Evolutionary conservation across 352 stramenopile species (phyloP).

Genomic region (Thraustochytrium aureum): DNA sequence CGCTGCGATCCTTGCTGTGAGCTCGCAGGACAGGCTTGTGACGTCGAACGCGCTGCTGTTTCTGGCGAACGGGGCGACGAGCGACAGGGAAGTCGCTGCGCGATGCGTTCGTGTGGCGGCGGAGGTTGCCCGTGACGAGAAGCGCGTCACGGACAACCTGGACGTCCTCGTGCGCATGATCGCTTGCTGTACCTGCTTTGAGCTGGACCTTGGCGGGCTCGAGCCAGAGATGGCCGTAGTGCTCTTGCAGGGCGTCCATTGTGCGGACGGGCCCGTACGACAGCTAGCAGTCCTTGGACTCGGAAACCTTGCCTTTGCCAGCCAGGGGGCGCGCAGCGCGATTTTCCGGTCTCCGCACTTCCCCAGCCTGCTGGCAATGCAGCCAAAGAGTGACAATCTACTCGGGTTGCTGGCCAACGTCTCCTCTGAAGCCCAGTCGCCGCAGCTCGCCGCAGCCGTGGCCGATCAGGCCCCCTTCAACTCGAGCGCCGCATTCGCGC

Average conservation of each 20-base stretch:
- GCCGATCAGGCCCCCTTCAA: slow-evolving; percentile 1
- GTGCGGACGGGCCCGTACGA: not conserved
- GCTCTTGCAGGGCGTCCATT: not conserved
- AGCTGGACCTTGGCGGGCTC: not conserved
- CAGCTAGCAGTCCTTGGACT: slow-evolving; percentile 3
- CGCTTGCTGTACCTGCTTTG: not conserved
- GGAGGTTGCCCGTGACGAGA: not conserved
- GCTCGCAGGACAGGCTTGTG: not conserved
- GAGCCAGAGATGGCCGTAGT: not conserved
- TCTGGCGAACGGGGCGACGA: not conserved
- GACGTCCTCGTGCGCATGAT: not conserved
- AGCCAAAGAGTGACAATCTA: not conserved
- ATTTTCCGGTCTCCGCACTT: not conserved
- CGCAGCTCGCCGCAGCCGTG: not conserved
- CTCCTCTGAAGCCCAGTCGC: not conserved
- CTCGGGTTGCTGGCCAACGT: slow-evolving; percentile 5
- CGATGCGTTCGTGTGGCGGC: not conserved
- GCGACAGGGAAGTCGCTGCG: not conserved
- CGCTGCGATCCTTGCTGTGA: not conserved
- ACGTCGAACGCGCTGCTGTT: not conserved
- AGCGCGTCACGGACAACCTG: not conserved
- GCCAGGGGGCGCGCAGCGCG: not conserved
- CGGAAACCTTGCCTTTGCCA: not conserved
- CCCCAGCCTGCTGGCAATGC: not conserved
- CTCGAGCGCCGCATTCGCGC: not conserved